Evolutionary conservation across 179 eudicot genomes (phyloP), one percentile per base, ranked within the genome.

Genomic region (Nepenthes alata): DNA sequence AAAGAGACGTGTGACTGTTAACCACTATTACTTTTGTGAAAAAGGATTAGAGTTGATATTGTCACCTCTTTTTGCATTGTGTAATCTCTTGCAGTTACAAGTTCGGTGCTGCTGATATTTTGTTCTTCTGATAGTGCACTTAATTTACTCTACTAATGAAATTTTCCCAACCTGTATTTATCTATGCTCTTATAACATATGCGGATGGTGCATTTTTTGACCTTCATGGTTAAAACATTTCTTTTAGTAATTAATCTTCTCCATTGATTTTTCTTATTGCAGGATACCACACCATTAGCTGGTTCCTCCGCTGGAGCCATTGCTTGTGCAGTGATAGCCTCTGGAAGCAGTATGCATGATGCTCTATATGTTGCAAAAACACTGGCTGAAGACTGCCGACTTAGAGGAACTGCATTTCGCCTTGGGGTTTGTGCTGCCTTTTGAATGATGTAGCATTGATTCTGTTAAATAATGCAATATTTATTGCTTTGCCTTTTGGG

Each of bases 261-360:
- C 56, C 41, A 66, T 37, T 70, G 15, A 25, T 64, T 64, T 69
- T 57, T 64, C 53, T 58, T 70, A 77, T 72, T 59, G 49, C 81
- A 93, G 97, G 97, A 94, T 59, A 84, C 87, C 35, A 94, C 99
- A 59, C 99, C 99, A 38, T 77, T 94, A 76, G 96, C 99, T 67
- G 99, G 99, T 75, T 83, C 99, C 65, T 94, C 99, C 35, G 99
- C 99, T 74, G 99, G 97, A 77, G 97, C 99, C 61, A 94, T 94
- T 75, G 90, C 90, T 47, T 85, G 96, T 77, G 99, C 96, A 57
- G 96, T 84, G 65, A 74, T 94, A 77, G 99, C 97, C 59, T 84
- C 96, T 55, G 99, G 97, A 67, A 77, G 79, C 64, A 85, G 78
- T 73, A 94, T 94, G 99, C 67, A 82, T 63, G 96, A 85, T 57